phyloP scores from a whole-genome alignment of 805 yeast species.

The Candida manassasensis region DNA sequence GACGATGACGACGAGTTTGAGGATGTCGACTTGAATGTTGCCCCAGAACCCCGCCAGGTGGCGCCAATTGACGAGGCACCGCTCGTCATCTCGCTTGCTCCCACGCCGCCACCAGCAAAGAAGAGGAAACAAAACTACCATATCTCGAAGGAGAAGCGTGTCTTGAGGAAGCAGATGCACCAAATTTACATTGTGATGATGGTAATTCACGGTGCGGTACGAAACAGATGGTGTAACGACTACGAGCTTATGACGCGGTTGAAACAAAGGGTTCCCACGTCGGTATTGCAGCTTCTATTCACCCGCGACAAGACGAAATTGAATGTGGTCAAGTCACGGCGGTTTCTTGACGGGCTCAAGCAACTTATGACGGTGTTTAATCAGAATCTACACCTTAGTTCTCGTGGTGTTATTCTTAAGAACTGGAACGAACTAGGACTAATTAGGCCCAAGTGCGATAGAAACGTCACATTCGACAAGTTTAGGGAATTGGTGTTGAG shows the following conservation, averaged over 20 bases:
- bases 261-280: conserved; percentile 43
- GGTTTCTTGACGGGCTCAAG: conserved; percentile 72
- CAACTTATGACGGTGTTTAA: conserved; percentile 63
- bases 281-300: conserved; percentile 41
- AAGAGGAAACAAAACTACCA: conserved; percentile 26
- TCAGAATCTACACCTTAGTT: conserved; percentile 45
- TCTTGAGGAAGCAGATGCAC: conserved; percentile 51
- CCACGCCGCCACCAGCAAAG: conserved; percentile 14
- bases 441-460: conserved; percentile 19
- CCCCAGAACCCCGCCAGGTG: background rate
- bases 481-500: conserved; percentile 42
- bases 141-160: conserved; percentile 53
- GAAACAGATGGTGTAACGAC: conserved; percentile 75
- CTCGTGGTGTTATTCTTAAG: conserved; percentile 31
- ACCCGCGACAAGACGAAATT: conserved; percentile 15
- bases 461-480: conserved; percentile 29
- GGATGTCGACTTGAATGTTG: conserved; percentile 15
- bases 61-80: conserved; percentile 6
- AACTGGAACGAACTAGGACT: conserved; percentile 29
- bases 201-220: conserved; percentile 59
- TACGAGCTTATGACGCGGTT: conserved; percentile 36
- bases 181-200: conserved; percentile 52
- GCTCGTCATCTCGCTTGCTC: conserved; percentile 11
- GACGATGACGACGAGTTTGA: conserved; percentile 22
- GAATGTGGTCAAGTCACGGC: conserved; percentile 49